These are phyloP conservation scores for Fraxinus excelsior DNA, from an alignment of 257 asterid genomes.

Conservation along the genomic window DNA sequence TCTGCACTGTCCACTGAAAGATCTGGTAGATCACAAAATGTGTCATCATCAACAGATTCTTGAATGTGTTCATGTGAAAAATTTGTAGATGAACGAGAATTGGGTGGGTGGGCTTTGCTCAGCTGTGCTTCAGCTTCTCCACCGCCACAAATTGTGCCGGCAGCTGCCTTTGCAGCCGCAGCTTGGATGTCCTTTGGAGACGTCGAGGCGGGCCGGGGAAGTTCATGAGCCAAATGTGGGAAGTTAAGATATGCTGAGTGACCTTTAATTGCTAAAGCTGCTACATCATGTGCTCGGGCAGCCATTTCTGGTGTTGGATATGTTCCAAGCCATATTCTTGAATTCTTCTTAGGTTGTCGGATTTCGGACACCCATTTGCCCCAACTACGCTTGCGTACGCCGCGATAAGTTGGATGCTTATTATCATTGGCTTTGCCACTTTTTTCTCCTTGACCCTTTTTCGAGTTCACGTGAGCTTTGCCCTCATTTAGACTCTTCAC, in stretches of 20 bases:
- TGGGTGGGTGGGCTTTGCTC: neutral
- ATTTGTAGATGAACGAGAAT: neutral
- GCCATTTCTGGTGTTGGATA: slow-evolving; percentile 42
- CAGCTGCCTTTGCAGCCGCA: neutral
- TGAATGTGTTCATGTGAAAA: neutral
- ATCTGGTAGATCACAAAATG: neutral
- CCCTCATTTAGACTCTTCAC: neutral
- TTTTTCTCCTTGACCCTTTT: neutral
- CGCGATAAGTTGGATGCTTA: slow-evolving; percentile 25
- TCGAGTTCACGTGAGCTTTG: neutral
- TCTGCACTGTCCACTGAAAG: neutral
- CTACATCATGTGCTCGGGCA: slow-evolving; percentile 40
- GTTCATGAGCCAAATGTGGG: slow-evolving; percentile 12
- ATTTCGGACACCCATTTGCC: slow-evolving; percentile 46
- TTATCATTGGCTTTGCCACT: neutral
- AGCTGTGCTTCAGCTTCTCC: neutral
- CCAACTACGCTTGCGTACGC: slow-evolving; percentile 30
- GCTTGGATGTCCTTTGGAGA: neutral
- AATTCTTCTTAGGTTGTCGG: slow-evolving; percentile 35
- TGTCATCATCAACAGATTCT: neutral
- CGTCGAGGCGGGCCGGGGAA: slow-evolving; percentile 17
- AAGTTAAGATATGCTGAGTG: slow-evolving; percentile 20
- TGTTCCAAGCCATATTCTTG: slow-evolving; percentile 44
- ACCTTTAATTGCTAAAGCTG: slow-evolving; percentile 35
- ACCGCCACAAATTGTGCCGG: neutral